These are phyloP conservation scores for Ananas comosus DNA, from an alignment of 176 grass and related monocot species.

Conservation along the genomic window DNA sequence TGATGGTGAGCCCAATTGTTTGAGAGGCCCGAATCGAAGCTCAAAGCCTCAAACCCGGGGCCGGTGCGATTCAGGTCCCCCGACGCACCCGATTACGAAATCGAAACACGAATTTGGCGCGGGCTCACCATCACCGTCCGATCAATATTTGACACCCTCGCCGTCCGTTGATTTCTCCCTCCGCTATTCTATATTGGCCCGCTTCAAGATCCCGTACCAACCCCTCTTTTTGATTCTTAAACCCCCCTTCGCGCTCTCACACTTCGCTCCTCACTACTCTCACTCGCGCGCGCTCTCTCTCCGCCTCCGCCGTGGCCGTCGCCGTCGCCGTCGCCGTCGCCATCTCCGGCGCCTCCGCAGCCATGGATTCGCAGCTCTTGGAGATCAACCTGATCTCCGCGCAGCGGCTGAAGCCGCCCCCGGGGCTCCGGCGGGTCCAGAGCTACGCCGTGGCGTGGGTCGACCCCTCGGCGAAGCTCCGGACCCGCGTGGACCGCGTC, in stretches of 20 bases:
- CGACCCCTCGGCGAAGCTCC: slow-evolving; percentile 53
- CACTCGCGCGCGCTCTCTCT: background rate
- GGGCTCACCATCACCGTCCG: background rate
- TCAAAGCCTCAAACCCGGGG: no score
- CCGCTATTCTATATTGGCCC: background rate
- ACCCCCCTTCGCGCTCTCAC: background rate
- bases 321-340: no score
- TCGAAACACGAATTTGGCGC: background rate
- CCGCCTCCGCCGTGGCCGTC: no score
- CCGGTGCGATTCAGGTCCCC: background rate
- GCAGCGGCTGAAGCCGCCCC: slow-evolving; percentile 60
- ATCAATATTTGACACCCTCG: background rate
- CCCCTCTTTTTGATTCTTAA: background rate
- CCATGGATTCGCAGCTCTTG: background rate
- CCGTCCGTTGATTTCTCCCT: background rate
- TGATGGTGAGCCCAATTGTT: no score
- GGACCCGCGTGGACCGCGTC: slow-evolving; percentile 42
- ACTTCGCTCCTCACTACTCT: background rate
- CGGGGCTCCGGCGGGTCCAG: slow-evolving; percentile 46
- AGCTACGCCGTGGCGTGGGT: slow-evolving; percentile 81
- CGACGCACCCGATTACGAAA: no score
- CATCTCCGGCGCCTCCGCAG: no score
- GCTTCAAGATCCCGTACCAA: background rate
- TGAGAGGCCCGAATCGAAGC: no score
- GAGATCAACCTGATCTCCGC: slow-evolving; percentile 55